Evolutionary conservation across 129 eudicot species (phyloP), one percentile per base, ranked within the genome.

Genomic region (Artemisia annua): DNA sequence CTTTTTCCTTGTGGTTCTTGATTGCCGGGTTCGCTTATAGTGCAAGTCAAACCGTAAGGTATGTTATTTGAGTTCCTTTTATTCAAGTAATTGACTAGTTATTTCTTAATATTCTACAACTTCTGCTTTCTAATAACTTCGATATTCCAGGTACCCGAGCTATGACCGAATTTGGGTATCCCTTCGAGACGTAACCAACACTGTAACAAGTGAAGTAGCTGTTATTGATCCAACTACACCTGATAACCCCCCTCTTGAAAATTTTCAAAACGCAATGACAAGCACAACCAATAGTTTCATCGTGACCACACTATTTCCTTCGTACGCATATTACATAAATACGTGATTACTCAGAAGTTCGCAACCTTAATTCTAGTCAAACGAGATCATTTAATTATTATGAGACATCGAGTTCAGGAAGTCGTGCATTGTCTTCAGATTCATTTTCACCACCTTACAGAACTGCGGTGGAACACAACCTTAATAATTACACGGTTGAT

Each of bases 91-190:
- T n/a, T n/a, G n/a, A n/a, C 7, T 16, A 14, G 19, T 15, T 13
- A 24, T 12, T 60, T 60, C 15, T 13, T 60, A 20, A 20, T 20
- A 20, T 20, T 20, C 22, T 8, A 16, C 30, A 57, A 63, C 5
- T 49, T 44, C 20, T 48, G 14, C 14, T 14, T 50, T 67, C 53
- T 52, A 53, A 70, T 22, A 15, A 44, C 3, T 44, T 18, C 24
- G 28, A 20, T n/a, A 39, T 71, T 44, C 48, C 65, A 80, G 83
- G 44, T 80, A 1, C 51, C 75, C 75, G 1, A 15, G 16, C 16
- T 80, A 80, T 74, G 79, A 80, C 70, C 79, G 83, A 51, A 80
- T 80, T 50, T 80, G 83, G 83, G 5, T 17, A 44, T 60, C 79
- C 9, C 15, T 54, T 1, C 7, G 6, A 3, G 49, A 16, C 1